Base-by-base conservation (phyloP, 208 protist genomes). In the Trypanosoma congolense region DNA sequence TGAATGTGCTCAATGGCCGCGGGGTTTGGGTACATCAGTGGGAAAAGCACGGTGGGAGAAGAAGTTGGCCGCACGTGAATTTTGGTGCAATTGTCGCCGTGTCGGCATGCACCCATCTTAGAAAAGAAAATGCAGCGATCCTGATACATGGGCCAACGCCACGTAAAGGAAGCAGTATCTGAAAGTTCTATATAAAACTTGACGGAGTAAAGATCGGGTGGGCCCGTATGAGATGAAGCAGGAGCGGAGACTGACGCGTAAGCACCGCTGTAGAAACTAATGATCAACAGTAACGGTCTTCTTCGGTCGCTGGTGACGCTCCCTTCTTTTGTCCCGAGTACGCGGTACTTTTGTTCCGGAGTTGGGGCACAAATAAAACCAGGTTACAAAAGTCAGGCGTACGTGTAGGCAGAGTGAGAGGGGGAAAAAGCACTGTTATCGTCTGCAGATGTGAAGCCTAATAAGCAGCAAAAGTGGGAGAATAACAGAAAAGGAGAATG, bases 51-150 rank as follows among this genome's bases (percentile, higher is more conserved):
- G 18, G 96, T 98, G 33, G 96, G 95, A 5, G 83, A 96, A n/a
- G 79, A 73, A 21, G 80, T 80, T 1, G 97, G 97, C 31, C 80
- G 81, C 31, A 94, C 80, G 76, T 99, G 97, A 35, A 94, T 36
- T 55, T 97, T 95, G 2, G 86, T 96, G 80, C 97, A 99, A 35
- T 79, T 63, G 41, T 98, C 96, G 14, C 97, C 97, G 70, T 99
- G 97, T 6, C 97, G 87, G 82, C 97, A 99, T n/a, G 97, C 97
- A 24, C 97, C 97, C 62, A 98, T 98, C 75, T 98, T 98, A 51
- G 79, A 94, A 75, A 98, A 99, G 79, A 99, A 99, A 29, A 86
- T 49, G 51, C 92, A 97, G 30, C 82, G 83, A 18, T 91, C 80
- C 44, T 66, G 65, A 41, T 70, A 64, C 63, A 77, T 67, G 14